Conservation (phyloP, 2,329 filamentous ascomycete species). For the Aspergillus niger region DNA sequence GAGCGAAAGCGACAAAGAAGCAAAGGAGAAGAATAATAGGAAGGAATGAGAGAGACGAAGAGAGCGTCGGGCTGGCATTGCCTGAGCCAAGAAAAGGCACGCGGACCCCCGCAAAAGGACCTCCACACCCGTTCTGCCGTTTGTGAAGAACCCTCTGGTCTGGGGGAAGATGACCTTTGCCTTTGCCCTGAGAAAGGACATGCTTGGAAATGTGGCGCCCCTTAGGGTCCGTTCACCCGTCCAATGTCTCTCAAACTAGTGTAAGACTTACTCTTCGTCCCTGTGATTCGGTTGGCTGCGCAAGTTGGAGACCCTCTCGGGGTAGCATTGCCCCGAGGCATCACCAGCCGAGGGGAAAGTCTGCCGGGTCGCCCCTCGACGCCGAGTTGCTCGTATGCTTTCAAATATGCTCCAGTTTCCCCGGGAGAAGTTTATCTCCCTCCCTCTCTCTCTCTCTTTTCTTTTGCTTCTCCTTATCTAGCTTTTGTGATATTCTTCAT, state of each 20-base stretch:
- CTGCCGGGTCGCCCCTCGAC: slow-evolving; percentile 9
- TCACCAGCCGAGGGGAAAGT: slow-evolving; percentile 12
- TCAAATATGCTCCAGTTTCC: slow-evolving; percentile 23
- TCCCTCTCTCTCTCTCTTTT: slow-evolving; percentile 9
- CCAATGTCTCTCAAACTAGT: neutral
- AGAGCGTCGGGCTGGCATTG: slow-evolving; percentile 26
- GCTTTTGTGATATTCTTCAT: slow-evolving; percentile 5
- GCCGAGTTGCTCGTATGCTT: neutral
- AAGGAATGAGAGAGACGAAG: neutral
- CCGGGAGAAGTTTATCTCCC: slow-evolving; percentile 14
- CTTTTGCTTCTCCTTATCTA: slow-evolving; percentile 13
- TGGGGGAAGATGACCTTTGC: too few relatives aligned
- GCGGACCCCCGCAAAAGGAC: neutral
- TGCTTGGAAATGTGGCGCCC: neutral
- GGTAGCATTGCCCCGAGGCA: slow-evolving; percentile 34
- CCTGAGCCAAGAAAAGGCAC: slow-evolving; percentile 5
- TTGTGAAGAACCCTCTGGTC: neutral
- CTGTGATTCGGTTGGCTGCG: too few relatives aligned
- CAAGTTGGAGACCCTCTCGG: slow-evolving; percentile 24
- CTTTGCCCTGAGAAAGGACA: too few relatives aligned
- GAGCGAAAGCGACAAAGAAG: neutral
- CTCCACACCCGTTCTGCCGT: neutral
- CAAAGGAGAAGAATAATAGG: neutral
- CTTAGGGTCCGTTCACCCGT: neutral
- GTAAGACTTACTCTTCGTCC: neutral